Evolutionary conservation across 352 stramenopile species (phyloP).

Genomic region (Globisporangium perplexum): DNA sequence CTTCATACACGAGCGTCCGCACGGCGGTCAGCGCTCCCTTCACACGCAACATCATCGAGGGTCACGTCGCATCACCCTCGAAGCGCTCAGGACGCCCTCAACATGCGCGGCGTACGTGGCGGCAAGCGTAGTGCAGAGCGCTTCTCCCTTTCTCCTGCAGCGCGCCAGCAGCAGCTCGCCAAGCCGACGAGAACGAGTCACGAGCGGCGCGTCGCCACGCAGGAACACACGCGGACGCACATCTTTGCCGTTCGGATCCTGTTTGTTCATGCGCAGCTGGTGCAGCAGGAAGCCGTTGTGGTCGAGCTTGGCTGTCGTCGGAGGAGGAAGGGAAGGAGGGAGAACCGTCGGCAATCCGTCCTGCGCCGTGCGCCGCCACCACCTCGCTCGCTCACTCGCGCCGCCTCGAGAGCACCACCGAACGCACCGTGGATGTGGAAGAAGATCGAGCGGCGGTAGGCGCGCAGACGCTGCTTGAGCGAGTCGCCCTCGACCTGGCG

Average conservation of each 20-base stretch:
- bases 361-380: too few species aligned
- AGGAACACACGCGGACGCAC: slow-evolving; percentile 15
- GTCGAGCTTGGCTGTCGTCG: slow-evolving; percentile 48
- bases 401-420: background rate
- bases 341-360: background rate
- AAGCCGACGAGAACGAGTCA: background rate
- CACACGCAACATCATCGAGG: background rate
- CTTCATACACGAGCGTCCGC: slow-evolving; percentile 59
- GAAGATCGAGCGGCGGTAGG: slow-evolving; percentile 67
- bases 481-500: slow-evolving; percentile 71
- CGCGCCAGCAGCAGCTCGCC: background rate
- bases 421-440: slow-evolving; percentile 71
- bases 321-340: background rate
- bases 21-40: slow-evolving; percentile 52
- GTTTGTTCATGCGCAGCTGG: slow-evolving; percentile 53
- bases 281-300: slow-evolving; percentile 59
- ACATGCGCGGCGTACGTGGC: slow-evolving; percentile 26
- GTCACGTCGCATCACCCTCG: background rate
- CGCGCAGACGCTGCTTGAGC: slow-evolving; percentile 50
- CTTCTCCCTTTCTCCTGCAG: slow-evolving; percentile 68
- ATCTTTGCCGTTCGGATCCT: slow-evolving; percentile 74
- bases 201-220: background rate
- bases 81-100: too few species aligned
- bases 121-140: slow-evolving; percentile 69
- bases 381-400: too few species aligned